Percentiles rank a stretch among this genome's conserved stretches.
Conservation (phyloP, 2,329 filamentous ascomycete genomes). For the Talaromyces sp. region DNA sequence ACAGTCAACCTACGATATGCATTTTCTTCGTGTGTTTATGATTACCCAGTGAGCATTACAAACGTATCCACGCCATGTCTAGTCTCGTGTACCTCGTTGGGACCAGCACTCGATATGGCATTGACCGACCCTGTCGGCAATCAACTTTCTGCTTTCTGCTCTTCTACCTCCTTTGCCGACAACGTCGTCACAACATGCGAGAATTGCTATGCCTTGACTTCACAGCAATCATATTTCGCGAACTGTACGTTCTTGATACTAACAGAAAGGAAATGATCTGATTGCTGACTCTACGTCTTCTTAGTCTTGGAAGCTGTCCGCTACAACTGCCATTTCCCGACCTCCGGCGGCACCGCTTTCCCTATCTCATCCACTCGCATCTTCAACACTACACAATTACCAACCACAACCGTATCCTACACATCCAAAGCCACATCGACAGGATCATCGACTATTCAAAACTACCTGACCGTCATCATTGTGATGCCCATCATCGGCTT, state of each 20-base stretch:
- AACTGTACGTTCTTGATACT: conserved; percentile 40
- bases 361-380: conserved; percentile 40
- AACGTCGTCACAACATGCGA: conserved; percentile 42
- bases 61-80: conserved; percentile 45
- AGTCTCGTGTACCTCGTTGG: conserved; percentile 40
- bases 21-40: conserved; percentile 44
- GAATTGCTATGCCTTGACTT: conserved; percentile 43
- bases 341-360: conserved; percentile 35
- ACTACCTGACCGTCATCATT: conserved; percentile 40
- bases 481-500: conserved; percentile 44
- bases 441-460: conserved; percentile 23
- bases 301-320: conserved; percentile 46
- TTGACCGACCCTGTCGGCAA: conserved; percentile 28
- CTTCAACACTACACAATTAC: conserved; percentile 40
- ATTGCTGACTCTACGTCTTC: not conserved
- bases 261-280: not conserved
- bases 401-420: conserved; percentile 26
- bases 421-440: conserved; percentile 24
- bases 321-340: conserved; percentile 44
- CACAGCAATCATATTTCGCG: conserved; percentile 38
- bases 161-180: conserved; percentile 37
- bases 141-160: conserved; percentile 40
- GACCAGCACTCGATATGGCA: conserved; percentile 31
- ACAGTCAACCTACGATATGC: conserved; percentile 47
- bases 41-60: conserved; percentile 33